A percentile compares a stretch with the other conserved stretches of the same genome.
phyloP scores from a whole-genome alignment of 495 filamentous ascomycete species.

The Aspergillus sparsus region DNA sequence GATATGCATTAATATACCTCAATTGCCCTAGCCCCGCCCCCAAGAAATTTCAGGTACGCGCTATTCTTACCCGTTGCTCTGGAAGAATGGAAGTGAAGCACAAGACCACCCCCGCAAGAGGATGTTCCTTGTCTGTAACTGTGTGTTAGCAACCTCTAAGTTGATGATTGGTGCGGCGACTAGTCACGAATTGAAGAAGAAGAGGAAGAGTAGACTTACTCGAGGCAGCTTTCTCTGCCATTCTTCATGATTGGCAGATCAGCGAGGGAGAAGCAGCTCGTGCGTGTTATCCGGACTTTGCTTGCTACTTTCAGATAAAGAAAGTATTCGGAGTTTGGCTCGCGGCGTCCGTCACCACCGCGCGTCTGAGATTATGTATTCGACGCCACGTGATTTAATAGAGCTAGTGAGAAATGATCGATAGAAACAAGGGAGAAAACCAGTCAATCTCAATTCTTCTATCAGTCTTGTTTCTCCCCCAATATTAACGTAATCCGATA shows the following conservation, averaged over 20 bases:
- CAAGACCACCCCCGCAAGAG: conserved; percentile 78
- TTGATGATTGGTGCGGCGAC: not conserved
- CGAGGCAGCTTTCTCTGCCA: conserved; percentile 40
- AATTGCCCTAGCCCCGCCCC: not conserved
- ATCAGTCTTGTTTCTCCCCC: too few species aligned
- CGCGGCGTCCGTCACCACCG: too few species aligned
- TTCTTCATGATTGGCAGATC: conserved; percentile 43
- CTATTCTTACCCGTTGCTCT: conserved; percentile 69
- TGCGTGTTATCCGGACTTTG: not conserved
- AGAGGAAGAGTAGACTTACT: conserved; percentile 32
- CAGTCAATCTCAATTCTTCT: too few species aligned
- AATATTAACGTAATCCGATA: too few species aligned
- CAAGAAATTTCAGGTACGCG: not conserved
- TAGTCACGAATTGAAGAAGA: not conserved
- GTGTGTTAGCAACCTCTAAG: conserved; percentile 9
- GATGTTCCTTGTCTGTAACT: conserved; percentile 54
- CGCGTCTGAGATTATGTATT: too few species aligned
- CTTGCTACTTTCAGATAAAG: too few species aligned
- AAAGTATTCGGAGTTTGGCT: not conserved
- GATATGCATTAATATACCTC: conserved; percentile 19
- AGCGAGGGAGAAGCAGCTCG: not conserved
- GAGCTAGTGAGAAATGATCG: too few species aligned
- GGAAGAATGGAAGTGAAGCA: conserved; percentile 88
- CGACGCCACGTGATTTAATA: too few species aligned
- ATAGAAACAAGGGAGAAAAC: too few species aligned